Conservation (phyloP, 2,329 filamentous ascomycete species). For the Dothidotthia symphoricarpi region DNA sequence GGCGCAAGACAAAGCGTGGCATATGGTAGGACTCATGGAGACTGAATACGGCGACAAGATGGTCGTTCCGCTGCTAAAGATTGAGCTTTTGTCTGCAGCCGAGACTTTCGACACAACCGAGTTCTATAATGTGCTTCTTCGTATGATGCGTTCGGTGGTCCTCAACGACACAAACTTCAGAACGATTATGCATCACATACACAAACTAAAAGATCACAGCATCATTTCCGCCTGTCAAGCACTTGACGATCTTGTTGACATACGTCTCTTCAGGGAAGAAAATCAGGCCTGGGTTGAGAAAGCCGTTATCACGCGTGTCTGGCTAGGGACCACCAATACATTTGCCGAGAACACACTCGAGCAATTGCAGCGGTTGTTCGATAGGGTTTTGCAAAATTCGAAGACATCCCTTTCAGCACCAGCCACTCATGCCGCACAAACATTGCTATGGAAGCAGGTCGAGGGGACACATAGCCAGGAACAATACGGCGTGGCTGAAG, state of each 20-base stretch:
- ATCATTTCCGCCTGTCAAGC: conserved; percentile 44
- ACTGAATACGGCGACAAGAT: conserved; percentile 64
- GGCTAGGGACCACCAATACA: conserved; percentile 58
- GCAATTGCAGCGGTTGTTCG: conserved; percentile 46
- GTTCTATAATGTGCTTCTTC: conserved; percentile 53
- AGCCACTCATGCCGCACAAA: conserved; percentile 66
- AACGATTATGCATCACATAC: conserved; percentile 64
- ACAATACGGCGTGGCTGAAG: conserved; percentile 56
- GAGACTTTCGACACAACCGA: conserved; percentile 37
- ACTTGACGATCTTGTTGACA: conserved; percentile 63
- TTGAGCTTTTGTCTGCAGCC: conserved; percentile 62
- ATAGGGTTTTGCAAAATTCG: conserved; percentile 49
- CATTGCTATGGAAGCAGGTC: conserved; percentile 77
- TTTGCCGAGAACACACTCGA: conserved; percentile 38
- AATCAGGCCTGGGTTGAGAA: conserved; percentile 65
- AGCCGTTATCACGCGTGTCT: conserved; percentile 65
- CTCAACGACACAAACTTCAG: conserved; percentile 65
- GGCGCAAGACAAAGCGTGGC: conserved; percentile 52
- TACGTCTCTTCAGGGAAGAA: conserved; percentile 54
- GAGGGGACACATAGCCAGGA: conserved; percentile 58
- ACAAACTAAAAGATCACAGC: conserved; percentile 57
- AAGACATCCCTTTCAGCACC: conserved; percentile 54
- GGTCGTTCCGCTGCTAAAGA: conserved; percentile 63
- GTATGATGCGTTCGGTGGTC: conserved; percentile 61
- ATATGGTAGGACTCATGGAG: conserved; percentile 62